phyloP scores from a whole-genome alignment of 192 early-diverging fungal species.

The Backusella tarrabulga region DNA sequence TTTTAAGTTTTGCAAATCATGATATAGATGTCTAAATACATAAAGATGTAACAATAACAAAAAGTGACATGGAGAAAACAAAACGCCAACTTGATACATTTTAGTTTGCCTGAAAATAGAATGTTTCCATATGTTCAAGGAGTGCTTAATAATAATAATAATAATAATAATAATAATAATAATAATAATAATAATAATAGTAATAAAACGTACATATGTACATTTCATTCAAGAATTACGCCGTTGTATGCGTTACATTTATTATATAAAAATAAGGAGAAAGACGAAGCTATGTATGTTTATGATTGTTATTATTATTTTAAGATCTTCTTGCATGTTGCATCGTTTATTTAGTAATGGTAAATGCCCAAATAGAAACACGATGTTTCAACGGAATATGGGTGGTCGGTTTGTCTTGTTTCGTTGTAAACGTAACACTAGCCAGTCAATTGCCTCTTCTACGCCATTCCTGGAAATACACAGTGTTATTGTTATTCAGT shows the following conservation, averaged over 20 bases:
- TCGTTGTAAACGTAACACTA: slow-evolving; percentile 75
- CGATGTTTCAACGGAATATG: slow-evolving; percentile 48
- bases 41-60: background rate
- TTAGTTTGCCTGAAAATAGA: background rate
- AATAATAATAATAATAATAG: background rate
- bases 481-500: background rate
- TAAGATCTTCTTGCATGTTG: slow-evolving; percentile 5
- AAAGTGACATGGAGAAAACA: background rate
- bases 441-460: slow-evolving; percentile 88
- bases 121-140: slow-evolving; percentile 1
- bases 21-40: background rate
- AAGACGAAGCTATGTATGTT: background rate
- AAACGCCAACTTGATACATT: background rate
- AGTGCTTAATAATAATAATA: background rate
- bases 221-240: slow-evolving; percentile 7
- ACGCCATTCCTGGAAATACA: slow-evolving; percentile 68
- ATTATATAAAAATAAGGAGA: background rate
- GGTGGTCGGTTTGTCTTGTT: slow-evolving; percentile 83
- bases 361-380: background rate
- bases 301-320: background rate
- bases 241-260: background rate
- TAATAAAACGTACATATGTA: background rate
- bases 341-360: background rate
- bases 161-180: background rate
- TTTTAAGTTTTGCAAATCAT: background rate